phyloP scores from a whole-genome alignment of 148 eudicot genomes.

The Heliamphora exappendiculata region DNA sequence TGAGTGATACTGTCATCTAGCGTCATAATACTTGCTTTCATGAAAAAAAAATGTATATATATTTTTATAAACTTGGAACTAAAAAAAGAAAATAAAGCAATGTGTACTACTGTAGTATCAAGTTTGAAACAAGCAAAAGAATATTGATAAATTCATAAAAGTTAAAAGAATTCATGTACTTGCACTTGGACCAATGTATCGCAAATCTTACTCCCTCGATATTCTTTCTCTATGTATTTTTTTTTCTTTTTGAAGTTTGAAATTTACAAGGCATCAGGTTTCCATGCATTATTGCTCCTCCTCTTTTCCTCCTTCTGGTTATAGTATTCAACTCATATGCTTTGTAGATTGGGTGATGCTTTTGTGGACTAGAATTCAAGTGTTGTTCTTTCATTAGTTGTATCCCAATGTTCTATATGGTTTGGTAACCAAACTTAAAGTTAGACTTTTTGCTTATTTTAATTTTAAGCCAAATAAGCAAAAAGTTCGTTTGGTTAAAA shows the following conservation, averaged over 20 bases:
- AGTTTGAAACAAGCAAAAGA: neutral
- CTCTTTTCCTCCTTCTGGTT: neutral
- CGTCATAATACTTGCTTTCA: neutral
- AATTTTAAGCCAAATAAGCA: too few relatives aligned
- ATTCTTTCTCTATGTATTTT: neutral
- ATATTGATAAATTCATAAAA: neutral
- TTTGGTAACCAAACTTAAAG: neutral
- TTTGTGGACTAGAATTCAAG: neutral
- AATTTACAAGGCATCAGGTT: neutral
- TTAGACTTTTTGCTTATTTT: neutral
- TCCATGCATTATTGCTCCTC: neutral
- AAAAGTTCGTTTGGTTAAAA: too few relatives aligned
- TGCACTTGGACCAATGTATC: too few relatives aligned
- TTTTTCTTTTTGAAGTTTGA: neutral
- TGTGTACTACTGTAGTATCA: neutral
- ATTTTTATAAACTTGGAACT: neutral
- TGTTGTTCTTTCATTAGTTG: neutral
- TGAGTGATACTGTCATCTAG: neutral
- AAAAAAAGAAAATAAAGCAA: neutral
- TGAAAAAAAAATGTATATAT: neutral
- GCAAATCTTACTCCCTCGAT: too few relatives aligned
- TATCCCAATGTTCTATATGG: neutral
- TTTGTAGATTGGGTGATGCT: neutral
- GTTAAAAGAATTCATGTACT: neutral
- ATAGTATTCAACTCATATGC: neutral